Evolutionary conservation across 2,329 filamentous ascomycete genomes (phyloP), one percentile per base, ranked within the genome.

Genomic region (Dichotomopilus funicola): DNA sequence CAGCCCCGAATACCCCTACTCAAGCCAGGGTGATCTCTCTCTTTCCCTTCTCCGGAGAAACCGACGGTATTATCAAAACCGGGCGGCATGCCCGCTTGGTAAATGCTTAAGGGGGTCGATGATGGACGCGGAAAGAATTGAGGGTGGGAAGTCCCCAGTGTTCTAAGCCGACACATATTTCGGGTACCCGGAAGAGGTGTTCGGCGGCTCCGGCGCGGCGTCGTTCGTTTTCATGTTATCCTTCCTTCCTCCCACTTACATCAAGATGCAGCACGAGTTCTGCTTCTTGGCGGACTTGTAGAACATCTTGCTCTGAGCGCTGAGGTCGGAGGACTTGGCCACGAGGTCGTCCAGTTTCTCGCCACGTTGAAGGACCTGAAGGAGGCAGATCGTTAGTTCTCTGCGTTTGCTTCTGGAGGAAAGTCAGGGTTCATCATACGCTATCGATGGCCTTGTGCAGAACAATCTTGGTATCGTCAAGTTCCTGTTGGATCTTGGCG

Each of bases 301-400:
- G 72, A 99, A 99, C 87, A 95, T 92, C 81, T 96, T 97, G 76
- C 90, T 96, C 78, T 94, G 88, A 49, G 84, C 82, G 73, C 89
- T 95, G 67, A 99, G 73, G 10, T 86, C 89, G 65, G 96, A 90
- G 67, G 89, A 95, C 83, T 97, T 97, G 61, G 86, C 86, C 46
- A 97, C 92, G 64, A 99, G 74, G 65, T 88, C 89, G 68, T 97
- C 92, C 64, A 99, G 90, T 81, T 96, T 97, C 82, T 97, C 91
- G 43, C 91, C 94, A 59, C 94, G 82, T 77, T 96, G 87, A 67
- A 96, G 72, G 51, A 79, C 61, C 62, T 64, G 38, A 27, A 27
- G 19, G 19, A 27, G 19, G 19, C 35, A 9, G 8, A 5, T 11
- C 0, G 44, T 62, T 51, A 64, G 48, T 44, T 7, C 7, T 10